Conservation (phyloP, 176 grass and related monocot genomes). For the Stipa capillata region DNA sequence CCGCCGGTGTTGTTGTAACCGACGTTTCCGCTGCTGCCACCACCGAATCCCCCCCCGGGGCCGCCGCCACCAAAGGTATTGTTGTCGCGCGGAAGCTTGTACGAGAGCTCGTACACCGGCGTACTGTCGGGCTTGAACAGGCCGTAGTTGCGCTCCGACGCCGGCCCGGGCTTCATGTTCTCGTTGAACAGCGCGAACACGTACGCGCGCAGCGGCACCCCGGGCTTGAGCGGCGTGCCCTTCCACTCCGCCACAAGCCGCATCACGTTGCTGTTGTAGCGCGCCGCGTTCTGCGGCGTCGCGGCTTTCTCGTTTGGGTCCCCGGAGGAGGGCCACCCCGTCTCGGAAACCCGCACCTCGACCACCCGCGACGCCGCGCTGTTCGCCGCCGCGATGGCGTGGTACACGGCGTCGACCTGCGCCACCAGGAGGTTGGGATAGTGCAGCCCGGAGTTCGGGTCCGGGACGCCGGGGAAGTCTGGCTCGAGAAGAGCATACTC, state of each 20-base stretch:
- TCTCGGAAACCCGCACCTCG: constrained; percentile 69
- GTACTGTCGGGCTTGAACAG: constrained; percentile 66
- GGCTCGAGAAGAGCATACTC: constrained; percentile 60
- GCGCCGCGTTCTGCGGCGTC: constrained; percentile 45
- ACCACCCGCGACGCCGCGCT: constrained; percentile 29
- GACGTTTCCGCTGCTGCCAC: neutral
- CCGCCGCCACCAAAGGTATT: neutral
- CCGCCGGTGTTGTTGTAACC: neutral
- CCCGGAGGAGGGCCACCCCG: constrained; percentile 61
- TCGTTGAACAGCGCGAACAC: constrained; percentile 88
- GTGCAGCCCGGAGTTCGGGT: constrained; percentile 44
- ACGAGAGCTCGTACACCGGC: constrained; percentile 48
- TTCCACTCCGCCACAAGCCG: constrained; percentile 49
- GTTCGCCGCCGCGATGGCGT: constrained; percentile 57
- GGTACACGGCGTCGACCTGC: constrained; percentile 74
- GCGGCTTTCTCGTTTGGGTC: constrained; percentile 48
- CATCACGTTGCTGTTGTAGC: constrained; percentile 84
- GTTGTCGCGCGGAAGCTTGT: constrained; percentile 32
- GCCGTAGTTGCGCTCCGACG: constrained; percentile 72
- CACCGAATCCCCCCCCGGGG: neutral
- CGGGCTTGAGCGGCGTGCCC: constrained; percentile 59
- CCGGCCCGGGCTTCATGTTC: constrained; percentile 50
- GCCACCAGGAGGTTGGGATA: constrained; percentile 64
- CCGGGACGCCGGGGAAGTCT: constrained; percentile 21
- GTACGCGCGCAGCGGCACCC: constrained; percentile 43